phyloP scores from a whole-genome alignment of 2,329 filamentous ascomycete genomes.

The Colletotrichum kahawae region DNA sequence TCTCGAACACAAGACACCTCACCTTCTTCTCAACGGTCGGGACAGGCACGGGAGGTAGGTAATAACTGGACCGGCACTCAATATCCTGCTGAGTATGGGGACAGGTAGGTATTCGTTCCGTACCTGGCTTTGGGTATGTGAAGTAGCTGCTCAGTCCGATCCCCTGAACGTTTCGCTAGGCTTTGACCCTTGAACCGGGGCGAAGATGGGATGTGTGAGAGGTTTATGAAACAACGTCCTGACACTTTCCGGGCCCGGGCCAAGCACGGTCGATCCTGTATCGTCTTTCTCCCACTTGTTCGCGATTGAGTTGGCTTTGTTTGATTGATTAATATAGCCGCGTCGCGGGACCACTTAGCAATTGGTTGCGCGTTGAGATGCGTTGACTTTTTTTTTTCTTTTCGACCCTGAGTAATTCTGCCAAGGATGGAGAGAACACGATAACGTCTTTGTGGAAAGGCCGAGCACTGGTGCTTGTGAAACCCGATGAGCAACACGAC shows the following conservation, averaged over 20 bases:
- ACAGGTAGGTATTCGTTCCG: neutral
- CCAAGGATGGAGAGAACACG: neutral
- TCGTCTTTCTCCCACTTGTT: neutral
- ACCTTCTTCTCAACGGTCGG: neutral
- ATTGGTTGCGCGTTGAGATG: neutral
- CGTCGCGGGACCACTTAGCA: neutral
- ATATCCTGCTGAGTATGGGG: neutral
- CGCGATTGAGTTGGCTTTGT: neutral
- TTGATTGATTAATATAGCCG: neutral
- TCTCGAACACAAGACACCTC: neutral
- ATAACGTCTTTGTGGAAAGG: neutral
- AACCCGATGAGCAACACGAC: neutral
- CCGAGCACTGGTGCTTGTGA: neutral
- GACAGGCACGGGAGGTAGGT: neutral
- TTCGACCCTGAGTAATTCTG: neutral
- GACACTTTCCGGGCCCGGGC: conserved; percentile 20
- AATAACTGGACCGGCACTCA: neutral
- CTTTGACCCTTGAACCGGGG: neutral
- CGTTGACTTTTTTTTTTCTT: neutral
- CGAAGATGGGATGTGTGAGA: conserved; percentile 20
- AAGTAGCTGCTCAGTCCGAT: neutral
- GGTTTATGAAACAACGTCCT: conserved; percentile 24
- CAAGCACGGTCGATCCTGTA: conserved; percentile 9
- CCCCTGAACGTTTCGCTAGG: neutral
- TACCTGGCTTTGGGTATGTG: neutral